phyloP scores from a whole-genome alignment of 768 basidiomycete genomes.

The Gloeopeniophorella convolvens region DNA sequence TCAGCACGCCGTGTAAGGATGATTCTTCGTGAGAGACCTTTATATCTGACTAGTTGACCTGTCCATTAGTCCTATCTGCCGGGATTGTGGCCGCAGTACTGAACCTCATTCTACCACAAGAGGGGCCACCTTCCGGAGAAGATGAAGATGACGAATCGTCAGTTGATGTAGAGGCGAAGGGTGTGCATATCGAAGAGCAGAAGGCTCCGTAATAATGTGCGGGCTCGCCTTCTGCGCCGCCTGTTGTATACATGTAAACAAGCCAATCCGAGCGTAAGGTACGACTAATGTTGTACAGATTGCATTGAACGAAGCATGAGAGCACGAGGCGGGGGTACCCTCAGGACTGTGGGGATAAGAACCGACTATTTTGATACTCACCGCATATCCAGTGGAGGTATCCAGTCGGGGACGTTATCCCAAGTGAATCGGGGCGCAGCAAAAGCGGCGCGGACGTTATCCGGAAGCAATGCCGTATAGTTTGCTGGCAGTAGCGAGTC shows the following conservation, averaged over 20 bases:
- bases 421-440: constrained; percentile 47
- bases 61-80: constrained; percentile 34
- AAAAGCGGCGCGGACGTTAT: constrained; percentile 44
- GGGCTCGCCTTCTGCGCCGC: not conserved
- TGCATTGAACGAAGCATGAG: too few relatives aligned
- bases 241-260: not conserved
- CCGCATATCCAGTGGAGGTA: constrained; percentile 55
- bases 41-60: not conserved
- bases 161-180: not conserved
- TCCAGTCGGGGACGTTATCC: constrained; percentile 63
- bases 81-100: constrained; percentile 40
- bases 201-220: not conserved
- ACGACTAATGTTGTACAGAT: not conserved
- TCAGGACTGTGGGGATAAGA: too few relatives aligned
- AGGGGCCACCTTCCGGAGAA: constrained; percentile 14
- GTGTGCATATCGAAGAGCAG: not conserved
- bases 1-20: constrained; percentile 74
- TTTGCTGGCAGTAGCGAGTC: constrained; percentile 47
- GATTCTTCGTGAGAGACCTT: not conserved
- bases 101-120: constrained; percentile 40
- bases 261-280: too few relatives aligned
- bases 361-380: too few relatives aligned
- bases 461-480: constrained; percentile 48
- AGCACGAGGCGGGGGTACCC: too few relatives aligned
- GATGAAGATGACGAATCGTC: not conserved